A percentile compares a stretch with the other conserved stretches of the same genome.
Conservation (phyloP, 805 yeast genomes). For the Lipomyces starkeyi region DNA sequence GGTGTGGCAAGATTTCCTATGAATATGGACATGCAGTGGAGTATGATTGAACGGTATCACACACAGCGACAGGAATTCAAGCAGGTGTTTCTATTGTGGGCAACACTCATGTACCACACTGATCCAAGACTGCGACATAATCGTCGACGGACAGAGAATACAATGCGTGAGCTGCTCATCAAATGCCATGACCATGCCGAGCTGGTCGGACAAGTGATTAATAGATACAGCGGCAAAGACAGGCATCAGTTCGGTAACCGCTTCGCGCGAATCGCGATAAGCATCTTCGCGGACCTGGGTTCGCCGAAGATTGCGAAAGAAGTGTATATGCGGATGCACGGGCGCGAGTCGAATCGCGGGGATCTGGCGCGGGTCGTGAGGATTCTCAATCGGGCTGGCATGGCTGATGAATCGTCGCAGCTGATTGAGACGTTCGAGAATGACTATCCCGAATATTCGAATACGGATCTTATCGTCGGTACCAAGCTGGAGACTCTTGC, state of each 20-base stretch:
- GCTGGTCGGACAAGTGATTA: background rate
- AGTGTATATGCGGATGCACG: constrained; percentile 13
- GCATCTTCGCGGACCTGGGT: constrained; percentile 17
- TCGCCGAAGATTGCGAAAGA: constrained; percentile 18
- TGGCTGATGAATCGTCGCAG: constrained; percentile 16
- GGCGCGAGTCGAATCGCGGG: constrained; percentile 10
- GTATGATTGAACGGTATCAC: constrained; percentile 21
- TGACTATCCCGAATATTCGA: background rate
- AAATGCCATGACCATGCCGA: constrained; percentile 12
- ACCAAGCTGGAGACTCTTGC: constrained; percentile 25
- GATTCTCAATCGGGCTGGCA: background rate
- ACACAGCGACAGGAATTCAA: constrained; percentile 16
- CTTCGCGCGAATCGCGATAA: constrained; percentile 16
- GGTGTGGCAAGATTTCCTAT: constrained; percentile 7
- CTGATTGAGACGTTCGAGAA: constrained; percentile 14
- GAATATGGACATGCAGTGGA: constrained; percentile 24
- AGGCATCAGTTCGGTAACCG: constrained; percentile 19
- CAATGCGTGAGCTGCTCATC: constrained; percentile 15
- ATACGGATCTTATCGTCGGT: constrained; percentile 13
- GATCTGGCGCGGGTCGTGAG: constrained; percentile 18
- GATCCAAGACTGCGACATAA: constrained; percentile 19
- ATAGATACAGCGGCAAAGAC: background rate
- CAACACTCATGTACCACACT: background rate
- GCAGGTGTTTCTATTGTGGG: constrained; percentile 17
- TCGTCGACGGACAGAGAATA: constrained; percentile 3